Conservation (phyloP, 2,329 filamentous ascomycete genomes). For the Cercospora zeina region DNA sequence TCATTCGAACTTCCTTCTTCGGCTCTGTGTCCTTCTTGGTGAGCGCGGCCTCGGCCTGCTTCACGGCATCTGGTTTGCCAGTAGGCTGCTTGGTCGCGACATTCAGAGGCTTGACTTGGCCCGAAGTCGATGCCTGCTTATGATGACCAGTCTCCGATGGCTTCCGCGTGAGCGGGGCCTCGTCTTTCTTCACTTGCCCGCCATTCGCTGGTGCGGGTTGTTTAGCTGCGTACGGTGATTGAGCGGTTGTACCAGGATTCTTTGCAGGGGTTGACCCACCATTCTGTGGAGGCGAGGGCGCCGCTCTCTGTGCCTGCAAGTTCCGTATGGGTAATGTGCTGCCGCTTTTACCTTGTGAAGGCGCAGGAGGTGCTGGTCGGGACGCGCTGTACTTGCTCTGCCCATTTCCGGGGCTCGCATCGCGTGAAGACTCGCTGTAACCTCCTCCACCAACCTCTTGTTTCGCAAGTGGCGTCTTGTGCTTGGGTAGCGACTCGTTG, state of each 20-base stretch:
- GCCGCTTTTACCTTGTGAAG: constrained; percentile 34
- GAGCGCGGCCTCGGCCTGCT: constrained; percentile 85
- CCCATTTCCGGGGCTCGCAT: constrained; percentile 49
- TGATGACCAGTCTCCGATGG: constrained; percentile 35
- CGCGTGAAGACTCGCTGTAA: constrained; percentile 49
- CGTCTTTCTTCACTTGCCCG: constrained; percentile 32
- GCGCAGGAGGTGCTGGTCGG: constrained; percentile 67
- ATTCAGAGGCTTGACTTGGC: constrained; percentile 55
- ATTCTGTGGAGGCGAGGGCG: constrained; percentile 40
- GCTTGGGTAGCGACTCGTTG: constrained; percentile 84
- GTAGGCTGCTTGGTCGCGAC: constrained; percentile 51
- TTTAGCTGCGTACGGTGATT: constrained; percentile 36
- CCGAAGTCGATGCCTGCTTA: constrained; percentile 30
- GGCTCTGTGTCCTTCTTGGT: constrained; percentile 69
- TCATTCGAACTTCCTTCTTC: constrained; percentile 92
- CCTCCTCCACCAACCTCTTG: constrained; percentile 81
- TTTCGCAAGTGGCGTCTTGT: constrained; percentile 75
- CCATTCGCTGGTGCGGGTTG: constrained; percentile 31
- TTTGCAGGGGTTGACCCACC: constrained; percentile 32
- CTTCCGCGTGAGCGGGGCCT: constrained; percentile 35
- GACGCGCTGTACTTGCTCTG: constrained; percentile 77
- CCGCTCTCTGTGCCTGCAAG: constrained; percentile 65
- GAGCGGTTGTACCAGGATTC: constrained; percentile 32
- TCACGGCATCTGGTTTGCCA: constrained; percentile 65
- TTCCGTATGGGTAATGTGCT: constrained; percentile 47